Conservation (phyloP, 768 basidiomycete genomes). For the Boletus sp. region DNA sequence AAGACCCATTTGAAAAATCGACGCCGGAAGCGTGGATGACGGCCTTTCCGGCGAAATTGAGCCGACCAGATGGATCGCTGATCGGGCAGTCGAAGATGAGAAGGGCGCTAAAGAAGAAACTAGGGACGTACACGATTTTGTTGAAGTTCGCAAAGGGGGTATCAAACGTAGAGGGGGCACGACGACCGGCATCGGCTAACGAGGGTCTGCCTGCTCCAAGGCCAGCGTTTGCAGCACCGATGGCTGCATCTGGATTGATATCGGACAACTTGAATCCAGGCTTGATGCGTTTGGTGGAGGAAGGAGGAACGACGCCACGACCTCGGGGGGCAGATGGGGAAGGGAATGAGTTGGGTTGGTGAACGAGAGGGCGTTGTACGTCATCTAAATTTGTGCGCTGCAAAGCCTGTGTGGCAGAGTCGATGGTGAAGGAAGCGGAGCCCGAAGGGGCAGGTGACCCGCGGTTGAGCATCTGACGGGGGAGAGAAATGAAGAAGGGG, state of each 20-base stretch:
- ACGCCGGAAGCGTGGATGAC: slow-evolving; percentile 87
- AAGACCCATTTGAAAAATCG: slow-evolving; percentile 85
- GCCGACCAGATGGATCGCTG: slow-evolving; percentile 93
- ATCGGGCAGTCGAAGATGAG: slow-evolving; percentile 2
- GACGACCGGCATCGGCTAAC: slow-evolving; percentile 39
- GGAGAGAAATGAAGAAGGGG: slow-evolving; percentile 15
- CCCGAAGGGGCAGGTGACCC: slow-evolving; percentile 28
- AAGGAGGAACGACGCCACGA: slow-evolving; percentile 35
- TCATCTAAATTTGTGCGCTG: slow-evolving; percentile 35
- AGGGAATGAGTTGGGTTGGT: slow-evolving; percentile 37
- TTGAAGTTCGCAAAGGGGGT: slow-evolving; percentile 91
- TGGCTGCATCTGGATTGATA: slow-evolving; percentile 49
- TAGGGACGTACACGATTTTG: slow-evolving; percentile 78
- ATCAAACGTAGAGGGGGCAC: slow-evolving; percentile 43
- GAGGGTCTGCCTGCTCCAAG: slow-evolving; percentile 67
- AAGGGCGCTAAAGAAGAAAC: slow-evolving; percentile 5
- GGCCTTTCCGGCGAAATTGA: slow-evolving; percentile 92
- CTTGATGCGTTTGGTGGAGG: slow-evolving; percentile 42
- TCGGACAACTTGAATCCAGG: slow-evolving; percentile 62
- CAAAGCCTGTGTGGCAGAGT: slow-evolving; percentile 40
- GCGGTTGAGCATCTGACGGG: slow-evolving; percentile 46
- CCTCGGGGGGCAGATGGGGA: slow-evolving; percentile 26
- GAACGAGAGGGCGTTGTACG: slow-evolving; percentile 27
- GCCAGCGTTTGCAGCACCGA: slow-evolving; percentile 61
- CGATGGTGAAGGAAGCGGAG: slow-evolving; percentile 32